Evolutionary conservation across 208 protist genomes (phyloP).

Genomic region (Trypanosoma avium): DNA sequence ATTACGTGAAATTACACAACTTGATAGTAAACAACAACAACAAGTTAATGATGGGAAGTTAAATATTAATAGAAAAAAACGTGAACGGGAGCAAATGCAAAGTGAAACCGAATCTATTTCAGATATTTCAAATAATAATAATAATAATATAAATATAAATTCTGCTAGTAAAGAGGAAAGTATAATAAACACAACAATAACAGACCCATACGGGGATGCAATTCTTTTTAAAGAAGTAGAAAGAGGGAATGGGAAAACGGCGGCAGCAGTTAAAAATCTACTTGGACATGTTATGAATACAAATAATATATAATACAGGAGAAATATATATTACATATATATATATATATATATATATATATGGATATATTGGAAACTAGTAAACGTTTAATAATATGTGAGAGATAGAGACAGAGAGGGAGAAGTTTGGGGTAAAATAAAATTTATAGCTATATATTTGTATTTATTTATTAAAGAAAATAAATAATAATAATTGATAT

Average conservation of each 20-base stretch:
- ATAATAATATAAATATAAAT: not conserved
- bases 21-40: constrained; percentile 25
- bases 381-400: not conserved
- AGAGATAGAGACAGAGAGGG: too few relatives aligned
- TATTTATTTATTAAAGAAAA: too few relatives aligned
- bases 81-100: not conserved
- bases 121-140: not conserved
- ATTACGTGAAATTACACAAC: constrained; percentile 70
- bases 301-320: not conserved
- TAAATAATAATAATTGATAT: too few relatives aligned
- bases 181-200: not conserved
- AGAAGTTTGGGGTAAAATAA: too few relatives aligned
- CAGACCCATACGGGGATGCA: constrained; percentile 22
- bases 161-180: not conserved
- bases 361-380: not conserved
- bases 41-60: not conserved
- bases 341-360: constrained; percentile 2
- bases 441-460: too few relatives aligned
- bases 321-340: not conserved
- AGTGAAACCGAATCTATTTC: not conserved
- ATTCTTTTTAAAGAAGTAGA: constrained; percentile 28
- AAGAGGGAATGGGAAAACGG: constrained; percentile 1
- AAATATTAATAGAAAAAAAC: constrained; percentile 5
- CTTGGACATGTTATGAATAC: constrained; percentile 17
- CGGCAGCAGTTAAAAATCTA: constrained; percentile 17